Conservation (phyloP, 495 filamentous ascomycete species). For the Penicillium steckii region DNA sequence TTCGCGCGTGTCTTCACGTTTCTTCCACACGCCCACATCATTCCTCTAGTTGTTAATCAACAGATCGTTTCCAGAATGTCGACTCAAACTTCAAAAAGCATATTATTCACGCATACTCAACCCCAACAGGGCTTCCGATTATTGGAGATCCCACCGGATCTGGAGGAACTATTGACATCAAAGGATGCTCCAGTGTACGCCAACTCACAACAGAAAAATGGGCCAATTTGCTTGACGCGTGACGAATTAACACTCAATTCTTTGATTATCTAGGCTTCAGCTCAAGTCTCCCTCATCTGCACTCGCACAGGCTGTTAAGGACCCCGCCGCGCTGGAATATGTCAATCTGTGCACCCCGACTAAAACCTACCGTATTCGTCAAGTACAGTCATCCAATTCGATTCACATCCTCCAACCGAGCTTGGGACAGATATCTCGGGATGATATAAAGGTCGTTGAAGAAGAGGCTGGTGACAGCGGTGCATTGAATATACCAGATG, state of each 20-base stretch:
- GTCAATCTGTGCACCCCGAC: conserved; percentile 70
- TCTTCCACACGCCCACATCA: background rate
- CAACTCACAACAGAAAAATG: background rate
- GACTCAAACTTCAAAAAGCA: conserved; percentile 56
- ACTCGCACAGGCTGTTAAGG: conserved; percentile 21
- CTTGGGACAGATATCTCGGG: conserved; percentile 22
- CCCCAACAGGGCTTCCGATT: conserved; percentile 66
- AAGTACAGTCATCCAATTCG: conserved; percentile 90
- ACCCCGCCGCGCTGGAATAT: conserved; percentile 49
- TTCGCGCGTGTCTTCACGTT: conserved; percentile 10
- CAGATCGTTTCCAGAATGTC: conserved; percentile 44
- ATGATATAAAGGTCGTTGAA: conserved; percentile 33
- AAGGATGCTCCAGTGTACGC: conserved; percentile 59
- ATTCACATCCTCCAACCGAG: conserved; percentile 68
- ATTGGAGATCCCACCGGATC: conserved; percentile 76
- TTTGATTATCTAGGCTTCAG: conserved; percentile 50
- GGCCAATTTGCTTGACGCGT: too few relatives aligned
- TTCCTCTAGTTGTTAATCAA: background rate
- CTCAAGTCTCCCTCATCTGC: conserved; percentile 54
- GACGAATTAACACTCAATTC: too few relatives aligned
- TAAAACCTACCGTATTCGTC: conserved; percentile 75
- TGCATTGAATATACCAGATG: conserved; percentile 34
- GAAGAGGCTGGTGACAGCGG: conserved; percentile 19
- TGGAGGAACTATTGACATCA: conserved; percentile 65
- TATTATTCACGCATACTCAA: conserved; percentile 62